phyloP scores from a whole-genome alignment of 441 rosid genomes.

The Gossypium davidsonii region DNA sequence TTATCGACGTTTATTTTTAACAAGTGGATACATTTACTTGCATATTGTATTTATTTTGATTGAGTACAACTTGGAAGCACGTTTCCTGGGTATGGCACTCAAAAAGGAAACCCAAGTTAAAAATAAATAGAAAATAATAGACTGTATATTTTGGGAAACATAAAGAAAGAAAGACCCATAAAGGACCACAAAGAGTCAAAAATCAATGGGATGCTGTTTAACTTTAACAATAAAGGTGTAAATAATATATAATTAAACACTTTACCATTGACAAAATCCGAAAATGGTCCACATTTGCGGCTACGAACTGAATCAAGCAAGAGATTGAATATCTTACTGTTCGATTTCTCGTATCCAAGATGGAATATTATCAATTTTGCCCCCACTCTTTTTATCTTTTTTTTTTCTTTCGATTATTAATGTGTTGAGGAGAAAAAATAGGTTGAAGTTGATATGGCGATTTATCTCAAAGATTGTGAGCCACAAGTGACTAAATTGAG shows the following conservation, averaged over 20 bases:
- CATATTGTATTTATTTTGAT: background rate
- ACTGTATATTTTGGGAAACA: background rate
- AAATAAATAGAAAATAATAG: background rate
- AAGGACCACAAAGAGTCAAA: background rate
- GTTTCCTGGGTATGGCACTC: background rate
- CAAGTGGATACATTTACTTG: background rate
- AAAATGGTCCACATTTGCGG: conserved; percentile 26
- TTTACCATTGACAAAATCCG: background rate
- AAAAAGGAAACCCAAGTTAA: background rate
- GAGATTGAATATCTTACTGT: background rate
- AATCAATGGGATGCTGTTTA: background rate
- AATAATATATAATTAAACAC: background rate
- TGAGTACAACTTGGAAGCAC: background rate
- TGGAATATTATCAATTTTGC: background rate
- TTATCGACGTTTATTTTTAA: too few relatives aligned
- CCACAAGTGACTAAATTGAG: too few relatives aligned
- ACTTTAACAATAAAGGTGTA: background rate
- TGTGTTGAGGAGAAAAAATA: too few relatives aligned
- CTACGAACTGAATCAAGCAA: conserved; percentile 11
- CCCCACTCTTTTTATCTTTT: too few relatives aligned
- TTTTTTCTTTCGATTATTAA: too few relatives aligned
- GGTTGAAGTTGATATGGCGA: too few relatives aligned
- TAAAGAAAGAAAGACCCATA: background rate
- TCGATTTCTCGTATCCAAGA: too few relatives aligned
- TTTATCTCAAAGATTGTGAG: too few relatives aligned